phyloP scores from a whole-genome alignment of 306 rosid genomes.

The Albizia julibrissin region DNA sequence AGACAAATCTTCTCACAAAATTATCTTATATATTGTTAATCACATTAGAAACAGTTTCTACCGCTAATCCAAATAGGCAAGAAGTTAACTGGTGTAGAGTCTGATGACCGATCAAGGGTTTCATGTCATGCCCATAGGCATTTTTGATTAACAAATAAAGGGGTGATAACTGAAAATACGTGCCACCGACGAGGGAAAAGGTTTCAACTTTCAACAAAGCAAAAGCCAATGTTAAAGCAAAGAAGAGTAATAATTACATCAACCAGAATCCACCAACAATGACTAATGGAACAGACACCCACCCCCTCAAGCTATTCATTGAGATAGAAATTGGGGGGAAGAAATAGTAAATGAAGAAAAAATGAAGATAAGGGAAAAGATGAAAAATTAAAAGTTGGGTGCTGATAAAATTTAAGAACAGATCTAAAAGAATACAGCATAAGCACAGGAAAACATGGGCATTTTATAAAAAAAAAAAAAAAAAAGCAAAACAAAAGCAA shows the following conservation, averaged over 20 bases:
- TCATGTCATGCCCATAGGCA: slow-evolving; percentile 28
- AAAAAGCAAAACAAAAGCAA: slow-evolving; percentile 7
- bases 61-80: no score
- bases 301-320: slow-evolving; percentile 30
- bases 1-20: no score
- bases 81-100: no score
- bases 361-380: not conserved
- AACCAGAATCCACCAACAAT: slow-evolving; percentile 50
- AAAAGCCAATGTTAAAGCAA: slow-evolving; percentile 47
- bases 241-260: slow-evolving; percentile 46
- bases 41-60: no score
- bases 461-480: not conserved
- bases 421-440: slow-evolving; percentile 35
- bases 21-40: no score
- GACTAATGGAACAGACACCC: slow-evolving; percentile 39
- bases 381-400: slow-evolving; percentile 29
- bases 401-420: slow-evolving; percentile 34
- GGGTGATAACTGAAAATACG: not conserved
- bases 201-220: slow-evolving; percentile 43
- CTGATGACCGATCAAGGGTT: no score
- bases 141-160: slow-evolving; percentile 27
- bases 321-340: slow-evolving; percentile 2
- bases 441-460: slow-evolving; percentile 37
- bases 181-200: slow-evolving; percentile 38
- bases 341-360: slow-evolving; percentile 11